A percentile compares a stretch with the other conserved stretches of the same genome.
phyloP scores from a whole-genome alignment of 176 grass and related monocot genomes.

The Rhynchospora pubera region DNA sequence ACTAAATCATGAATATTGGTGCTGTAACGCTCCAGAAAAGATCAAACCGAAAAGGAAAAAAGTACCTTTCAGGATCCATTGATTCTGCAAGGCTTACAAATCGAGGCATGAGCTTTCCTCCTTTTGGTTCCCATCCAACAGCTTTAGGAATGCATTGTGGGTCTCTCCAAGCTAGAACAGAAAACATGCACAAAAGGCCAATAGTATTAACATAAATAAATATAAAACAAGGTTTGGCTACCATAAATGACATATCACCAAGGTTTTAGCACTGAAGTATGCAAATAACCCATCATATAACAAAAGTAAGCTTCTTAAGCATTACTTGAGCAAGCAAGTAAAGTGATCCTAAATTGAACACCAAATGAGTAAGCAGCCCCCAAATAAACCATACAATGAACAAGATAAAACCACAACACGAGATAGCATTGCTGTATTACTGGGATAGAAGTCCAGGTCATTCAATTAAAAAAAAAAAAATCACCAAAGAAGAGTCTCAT shows the following conservation, averaged over 20 bases:
- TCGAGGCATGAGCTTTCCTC: constrained; percentile 34
- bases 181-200: not conserved
- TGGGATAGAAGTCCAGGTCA: not conserved
- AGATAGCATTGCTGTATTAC: not conserved
- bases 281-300: not conserved
- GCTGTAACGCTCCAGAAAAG: not conserved
- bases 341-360: not conserved
- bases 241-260: not conserved
- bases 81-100: constrained; percentile 47
- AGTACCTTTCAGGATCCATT: constrained; percentile 60
- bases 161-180: constrained; percentile 41
- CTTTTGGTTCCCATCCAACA: constrained; percentile 78
- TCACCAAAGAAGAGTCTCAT: constrained; percentile 14
- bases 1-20: not conserved
- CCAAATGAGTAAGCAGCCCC: not conserved
- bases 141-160: constrained; percentile 62
- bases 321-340: not conserved
- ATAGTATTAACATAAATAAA: not conserved
- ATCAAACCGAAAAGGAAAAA: not conserved
- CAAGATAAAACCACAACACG: not conserved
- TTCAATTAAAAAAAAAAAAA: not conserved
- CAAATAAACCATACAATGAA: not conserved
- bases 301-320: not conserved
- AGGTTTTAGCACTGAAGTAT: not conserved
- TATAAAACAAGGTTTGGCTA: not conserved